These are phyloP conservation scores for Heterobasidion annosum DNA, from an alignment of 1,284 basidiomycete species.

Conservation along the genomic window DNA sequence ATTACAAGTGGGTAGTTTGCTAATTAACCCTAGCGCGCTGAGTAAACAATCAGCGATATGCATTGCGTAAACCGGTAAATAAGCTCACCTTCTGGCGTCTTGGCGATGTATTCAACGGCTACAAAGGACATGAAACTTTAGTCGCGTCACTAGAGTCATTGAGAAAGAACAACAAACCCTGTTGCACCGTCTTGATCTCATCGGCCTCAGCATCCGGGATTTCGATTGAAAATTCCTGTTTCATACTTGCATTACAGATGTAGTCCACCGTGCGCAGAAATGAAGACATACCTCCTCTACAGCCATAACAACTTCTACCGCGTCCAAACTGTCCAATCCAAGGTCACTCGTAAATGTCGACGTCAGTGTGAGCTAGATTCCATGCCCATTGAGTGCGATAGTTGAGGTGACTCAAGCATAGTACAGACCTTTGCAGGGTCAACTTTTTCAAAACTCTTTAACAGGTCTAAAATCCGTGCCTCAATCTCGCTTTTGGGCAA, in stretches of 20 bases:
- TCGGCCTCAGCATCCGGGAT: constrained; percentile 99
- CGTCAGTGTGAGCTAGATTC: constrained; percentile 56
- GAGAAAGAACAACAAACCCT: constrained; percentile 51
- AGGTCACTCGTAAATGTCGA: constrained; percentile 86
- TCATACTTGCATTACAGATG: not conserved
- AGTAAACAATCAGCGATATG: not conserved
- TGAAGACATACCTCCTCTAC: constrained; percentile 83
- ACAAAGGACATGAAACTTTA: constrained; percentile 7
- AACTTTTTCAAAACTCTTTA: constrained; percentile 96
- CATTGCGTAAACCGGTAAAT: constrained; percentile 11
- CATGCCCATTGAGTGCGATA: constrained; percentile 2
- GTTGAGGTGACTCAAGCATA: constrained; percentile 1
- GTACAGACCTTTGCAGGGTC: constrained; percentile 68
- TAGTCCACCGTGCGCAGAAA: not conserved
- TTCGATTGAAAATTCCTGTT: constrained; percentile 80
- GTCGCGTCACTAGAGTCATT: not conserved
- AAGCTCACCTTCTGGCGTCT: constrained; percentile 79
- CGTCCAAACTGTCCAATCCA: constrained; percentile 93
- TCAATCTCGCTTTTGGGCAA: constrained; percentile 75
- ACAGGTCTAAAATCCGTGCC: constrained; percentile 77
- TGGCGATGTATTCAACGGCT: constrained; percentile 98
- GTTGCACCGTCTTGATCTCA: constrained; percentile 88
- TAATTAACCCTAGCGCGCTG: not conserved
- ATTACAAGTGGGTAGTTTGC: not conserved
- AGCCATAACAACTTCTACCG: constrained; percentile 99